Base-by-base conservation (phyloP, 75 land plant species). In the Ceratopteris richardii region DNA sequence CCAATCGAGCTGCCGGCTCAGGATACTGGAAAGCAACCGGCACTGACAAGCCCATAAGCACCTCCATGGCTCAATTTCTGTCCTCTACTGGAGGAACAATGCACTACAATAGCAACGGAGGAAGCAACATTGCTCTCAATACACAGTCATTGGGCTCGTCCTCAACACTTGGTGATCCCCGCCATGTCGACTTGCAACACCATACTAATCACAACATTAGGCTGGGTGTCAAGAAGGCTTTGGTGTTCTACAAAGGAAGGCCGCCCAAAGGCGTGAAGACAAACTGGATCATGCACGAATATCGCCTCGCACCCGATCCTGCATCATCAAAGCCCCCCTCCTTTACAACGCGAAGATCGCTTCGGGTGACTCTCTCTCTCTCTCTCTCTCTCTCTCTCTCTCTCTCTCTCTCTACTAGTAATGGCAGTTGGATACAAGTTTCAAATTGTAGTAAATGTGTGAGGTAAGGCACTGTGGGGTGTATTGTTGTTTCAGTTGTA, bases 211-310 rank as follows among this genome's bases (percentile, higher is more conserved):
- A 46, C 50, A n/a, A n/a, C n/a, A 36, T 54, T n/a, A 42, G 36
- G 36, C 44, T 76, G 24, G 76, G 79, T 0, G 41, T 66, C 25
- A 76, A 73, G 70, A 76, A 72, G 39, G 67, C 66, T 10, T 51
- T 76, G 19, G 79, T 76, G 22, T 76, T 76, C 58, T 76, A 76
- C 66, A 76, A 61, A 39, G 79, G 79, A 20, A 67, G 60, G 24
- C 60, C 66, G 0, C 66, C 70, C 66, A 57, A 57, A 14, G 79
- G 66, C 2, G 41, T 61, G 27, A 76, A 72, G 60, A 76, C 79
- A 13, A 67, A 76, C 29, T 76, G 79, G 79, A 58, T 76, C 26
- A 71, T 76, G 79, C 77, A 76, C 39, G 79, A 76, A 58, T 76
- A 71, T 25, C 69, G 79, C 1, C 28, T 76, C 5, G 29, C 54